Evolutionary conservation across 2,329 filamentous ascomycete genomes (phyloP).

Genomic region (Elsinoe fawcettii): DNA sequence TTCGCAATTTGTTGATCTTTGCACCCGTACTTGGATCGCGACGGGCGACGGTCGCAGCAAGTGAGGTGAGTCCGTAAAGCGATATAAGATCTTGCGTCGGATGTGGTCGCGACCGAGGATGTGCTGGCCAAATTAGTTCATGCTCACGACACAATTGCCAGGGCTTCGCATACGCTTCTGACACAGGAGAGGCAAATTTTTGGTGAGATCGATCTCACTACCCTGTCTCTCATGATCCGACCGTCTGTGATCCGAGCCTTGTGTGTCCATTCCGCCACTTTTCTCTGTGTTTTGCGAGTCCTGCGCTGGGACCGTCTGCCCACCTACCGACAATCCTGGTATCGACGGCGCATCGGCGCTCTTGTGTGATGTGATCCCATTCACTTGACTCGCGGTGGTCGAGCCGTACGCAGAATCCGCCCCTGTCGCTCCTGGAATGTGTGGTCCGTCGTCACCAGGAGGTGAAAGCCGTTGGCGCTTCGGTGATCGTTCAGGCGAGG

Average conservation of each 20-base stretch:
- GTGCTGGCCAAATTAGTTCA: constrained; percentile 24
- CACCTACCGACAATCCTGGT: neutral
- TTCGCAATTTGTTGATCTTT: constrained; percentile 56
- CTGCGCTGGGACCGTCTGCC: neutral
- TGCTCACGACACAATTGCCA: neutral
- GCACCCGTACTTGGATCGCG: constrained; percentile 55
- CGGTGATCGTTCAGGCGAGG: constrained; percentile 25
- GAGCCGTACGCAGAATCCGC: constrained; percentile 14
- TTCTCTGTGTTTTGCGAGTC: neutral
- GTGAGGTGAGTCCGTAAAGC: constrained; percentile 48
- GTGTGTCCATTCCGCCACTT: constrained; percentile 23
- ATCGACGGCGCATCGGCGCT: neutral
- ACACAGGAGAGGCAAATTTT: constrained; percentile 30
- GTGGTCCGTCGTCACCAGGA: constrained; percentile 4
- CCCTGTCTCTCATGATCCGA: constrained; percentile 42
- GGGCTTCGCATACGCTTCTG: constrained; percentile 28
- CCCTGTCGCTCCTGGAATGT: neutral
- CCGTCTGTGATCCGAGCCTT: constrained; percentile 32
- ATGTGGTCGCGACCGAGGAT: constrained; percentile 45
- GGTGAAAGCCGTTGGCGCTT: constrained; percentile 31
- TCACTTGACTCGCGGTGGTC: constrained; percentile 11
- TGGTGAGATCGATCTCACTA: neutral
- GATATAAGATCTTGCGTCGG: constrained; percentile 51
- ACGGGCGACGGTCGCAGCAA: constrained; percentile 52
- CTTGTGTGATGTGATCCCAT: constrained; percentile 5